A percentile compares a stretch with the other conserved stretches of the same genome.
phyloP scores from a whole-genome alignment of 305 asterid genomes.

The Fraxinus albicans region DNA sequence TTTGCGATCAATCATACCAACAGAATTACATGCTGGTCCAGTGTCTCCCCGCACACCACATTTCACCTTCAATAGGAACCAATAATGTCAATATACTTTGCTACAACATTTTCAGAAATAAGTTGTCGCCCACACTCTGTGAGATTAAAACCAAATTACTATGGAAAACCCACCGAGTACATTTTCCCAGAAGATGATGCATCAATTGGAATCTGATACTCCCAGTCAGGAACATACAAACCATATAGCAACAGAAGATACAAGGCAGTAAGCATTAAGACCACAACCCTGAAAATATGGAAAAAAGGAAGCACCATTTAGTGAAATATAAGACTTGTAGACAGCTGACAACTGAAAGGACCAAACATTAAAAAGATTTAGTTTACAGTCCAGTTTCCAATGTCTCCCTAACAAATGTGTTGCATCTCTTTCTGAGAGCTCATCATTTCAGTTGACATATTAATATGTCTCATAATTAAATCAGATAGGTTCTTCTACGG shows the following conservation, averaged over 20 bases:
- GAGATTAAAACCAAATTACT: not conserved
- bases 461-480: not conserved
- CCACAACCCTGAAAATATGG: conserved; percentile 42
- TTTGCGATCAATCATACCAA: conserved; percentile 64
- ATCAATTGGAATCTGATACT: conserved; percentile 45
- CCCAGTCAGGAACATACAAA: conserved; percentile 66
- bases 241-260: conserved; percentile 58
- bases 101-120: not conserved
- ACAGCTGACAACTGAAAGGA: not conserved
- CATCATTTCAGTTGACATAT: not conserved
- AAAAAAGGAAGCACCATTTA: conserved; percentile 1
- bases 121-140: not conserved
- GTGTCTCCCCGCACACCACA: conserved; percentile 64
- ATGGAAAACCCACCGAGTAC: conserved; percentile 36
- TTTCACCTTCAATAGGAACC: conserved; percentile 44
- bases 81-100: conserved; percentile 13
- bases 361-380: not conserved
- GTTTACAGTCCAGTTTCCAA: not conserved
- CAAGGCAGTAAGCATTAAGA: conserved; percentile 37
- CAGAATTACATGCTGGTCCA: conserved; percentile 77
- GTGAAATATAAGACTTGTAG: conserved; percentile 3
- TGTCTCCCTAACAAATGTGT: not conserved
- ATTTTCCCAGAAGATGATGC: conserved; percentile 35
- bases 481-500: not conserved
- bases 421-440: not conserved